Percentiles rank a stretch among this genome's conserved stretches.
phyloP scores from a whole-genome alignment of 768 basidiomycete genomes.

The Termitomyces sp. region DNA sequence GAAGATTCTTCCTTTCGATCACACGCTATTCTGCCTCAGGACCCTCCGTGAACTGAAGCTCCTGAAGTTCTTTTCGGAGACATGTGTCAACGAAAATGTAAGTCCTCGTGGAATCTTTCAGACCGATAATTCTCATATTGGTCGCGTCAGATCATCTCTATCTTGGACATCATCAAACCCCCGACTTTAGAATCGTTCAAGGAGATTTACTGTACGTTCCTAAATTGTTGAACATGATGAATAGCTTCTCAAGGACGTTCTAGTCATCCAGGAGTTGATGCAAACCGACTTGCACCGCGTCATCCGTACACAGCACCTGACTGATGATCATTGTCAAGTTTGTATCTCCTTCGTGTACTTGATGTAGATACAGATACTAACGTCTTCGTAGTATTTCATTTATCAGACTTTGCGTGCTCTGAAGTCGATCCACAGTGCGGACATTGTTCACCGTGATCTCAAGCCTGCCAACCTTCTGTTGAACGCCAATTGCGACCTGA shows the following conservation, averaged over 20 bases:
- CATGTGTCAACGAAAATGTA: slow-evolving; percentile 81
- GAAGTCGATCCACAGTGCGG: slow-evolving; percentile 93
- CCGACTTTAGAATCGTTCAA: slow-evolving; percentile 72
- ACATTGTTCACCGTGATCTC: slow-evolving; percentile 95
- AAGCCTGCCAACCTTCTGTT: slow-evolving; percentile 95
- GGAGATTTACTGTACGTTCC: slow-evolving; percentile 75
- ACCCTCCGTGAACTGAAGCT: slow-evolving; percentile 92
- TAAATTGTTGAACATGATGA: neutral
- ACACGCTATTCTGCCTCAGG: slow-evolving; percentile 85
- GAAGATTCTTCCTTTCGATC: slow-evolving; percentile 93
- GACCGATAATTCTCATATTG: slow-evolving; percentile 6
- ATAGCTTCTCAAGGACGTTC: slow-evolving; percentile 11
- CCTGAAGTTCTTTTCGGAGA: slow-evolving; percentile 79
- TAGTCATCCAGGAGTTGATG: slow-evolving; percentile 86
- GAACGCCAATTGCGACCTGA: slow-evolving; percentile 95
- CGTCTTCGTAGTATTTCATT: slow-evolving; percentile 70
- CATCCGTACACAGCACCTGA: slow-evolving; percentile 85
- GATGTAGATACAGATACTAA: neutral
- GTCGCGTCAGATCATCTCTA: slow-evolving; percentile 79
- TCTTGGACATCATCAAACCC: slow-evolving; percentile 89
- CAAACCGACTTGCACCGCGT: slow-evolving; percentile 91
- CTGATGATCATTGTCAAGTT: slow-evolving; percentile 87
- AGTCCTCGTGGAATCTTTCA: slow-evolving; percentile 15
- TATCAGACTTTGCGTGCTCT: slow-evolving; percentile 94
- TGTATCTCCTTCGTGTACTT: slow-evolving; percentile 9